Percentiles rank a stretch among this genome's conserved stretches.
phyloP scores from a whole-genome alignment of 225 moss, liverwort and hornwort species.

The Neckera pumila region DNA sequence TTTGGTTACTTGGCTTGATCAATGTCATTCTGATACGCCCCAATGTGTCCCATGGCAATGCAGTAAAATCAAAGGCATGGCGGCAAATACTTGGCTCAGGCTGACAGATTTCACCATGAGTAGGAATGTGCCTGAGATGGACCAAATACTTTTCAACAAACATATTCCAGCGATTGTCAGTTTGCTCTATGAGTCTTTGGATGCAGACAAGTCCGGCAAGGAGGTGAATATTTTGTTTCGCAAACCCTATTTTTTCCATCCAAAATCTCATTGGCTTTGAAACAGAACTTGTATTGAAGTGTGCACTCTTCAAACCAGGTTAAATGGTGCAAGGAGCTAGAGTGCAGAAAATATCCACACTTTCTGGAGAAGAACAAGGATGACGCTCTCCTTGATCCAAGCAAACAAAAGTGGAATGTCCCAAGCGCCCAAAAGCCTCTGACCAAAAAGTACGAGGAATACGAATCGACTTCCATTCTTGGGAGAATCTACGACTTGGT shows the following conservation, averaged over 20 bases:
- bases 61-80: slow-evolving; percentile 18
- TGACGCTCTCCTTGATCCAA: not conserved
- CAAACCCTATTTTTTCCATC: not conserved
- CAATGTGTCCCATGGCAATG: not conserved
- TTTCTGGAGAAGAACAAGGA: slow-evolving; percentile 31
- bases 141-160: not conserved
- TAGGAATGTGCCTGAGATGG: not conserved
- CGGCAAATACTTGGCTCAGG: slow-evolving; percentile 33
- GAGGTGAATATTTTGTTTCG: not conserved
- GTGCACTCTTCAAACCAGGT: not conserved
- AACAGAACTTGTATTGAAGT: not conserved
- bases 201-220: slow-evolving; percentile 34
- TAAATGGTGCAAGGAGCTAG: not conserved
- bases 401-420: not conserved
- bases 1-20: not conserved
- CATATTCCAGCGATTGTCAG: not conserved
- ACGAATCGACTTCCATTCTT: slow-evolving; percentile 13
- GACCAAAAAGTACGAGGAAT: not conserved
- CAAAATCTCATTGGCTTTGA: not conserved
- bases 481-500: slow-evolving; percentile 7
- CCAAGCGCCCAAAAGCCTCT: not conserved
- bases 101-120: slow-evolving; percentile 8
- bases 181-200: slow-evolving; percentile 21
- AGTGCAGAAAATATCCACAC: not conserved
- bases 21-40: not conserved